A percentile compares a stretch with the other conserved stretches of the same genome.
Conservation (phyloP, 2,329 filamentous ascomycete genomes). For the Colletotrichum australisinense region DNA sequence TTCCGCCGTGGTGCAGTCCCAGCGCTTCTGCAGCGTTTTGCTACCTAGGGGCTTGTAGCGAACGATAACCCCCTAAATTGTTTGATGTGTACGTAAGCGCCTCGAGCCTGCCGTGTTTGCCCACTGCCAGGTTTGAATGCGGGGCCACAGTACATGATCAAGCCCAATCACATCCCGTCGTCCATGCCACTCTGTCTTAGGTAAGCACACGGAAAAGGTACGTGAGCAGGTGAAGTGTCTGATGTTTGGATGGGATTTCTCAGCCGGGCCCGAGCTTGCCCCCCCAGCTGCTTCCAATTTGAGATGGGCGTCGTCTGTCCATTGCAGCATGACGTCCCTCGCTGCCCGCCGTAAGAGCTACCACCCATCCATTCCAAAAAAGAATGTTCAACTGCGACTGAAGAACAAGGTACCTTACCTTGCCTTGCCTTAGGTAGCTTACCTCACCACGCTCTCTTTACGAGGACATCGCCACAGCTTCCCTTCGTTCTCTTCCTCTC, state of each 20-base stretch:
- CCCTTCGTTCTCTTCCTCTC: neutral
- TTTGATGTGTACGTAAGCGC: conserved; percentile 11
- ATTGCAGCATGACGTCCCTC: conserved; percentile 27
- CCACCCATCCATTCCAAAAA: conserved; percentile 10
- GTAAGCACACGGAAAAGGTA: no score
- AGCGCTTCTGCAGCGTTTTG: neutral
- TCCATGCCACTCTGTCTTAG: neutral
- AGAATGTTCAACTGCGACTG: neutral
- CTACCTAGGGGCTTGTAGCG: conserved; percentile 14
- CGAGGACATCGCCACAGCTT: neutral
- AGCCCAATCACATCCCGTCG: neutral
- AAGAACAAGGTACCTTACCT: neutral
- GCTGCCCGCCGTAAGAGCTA: neutral
- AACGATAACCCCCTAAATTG: neutral
- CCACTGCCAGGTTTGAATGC: neutral
- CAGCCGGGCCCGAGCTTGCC: conserved; percentile 6
- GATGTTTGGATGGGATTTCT: conserved; percentile 9
- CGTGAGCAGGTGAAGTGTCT: neutral
- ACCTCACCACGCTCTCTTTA: neutral
- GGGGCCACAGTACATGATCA: neutral
- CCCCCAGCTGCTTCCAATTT: neutral
- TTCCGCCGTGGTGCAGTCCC: neutral
- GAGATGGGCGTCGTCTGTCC: conserved; percentile 4
- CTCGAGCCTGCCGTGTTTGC: neutral
- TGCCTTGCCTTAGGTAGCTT: no score